Evolutionary conservation across 2,329 filamentous ascomycete genomes (phyloP), one percentile per base, ranked within the genome.

Genomic region (Penicillium polonicum): DNA sequence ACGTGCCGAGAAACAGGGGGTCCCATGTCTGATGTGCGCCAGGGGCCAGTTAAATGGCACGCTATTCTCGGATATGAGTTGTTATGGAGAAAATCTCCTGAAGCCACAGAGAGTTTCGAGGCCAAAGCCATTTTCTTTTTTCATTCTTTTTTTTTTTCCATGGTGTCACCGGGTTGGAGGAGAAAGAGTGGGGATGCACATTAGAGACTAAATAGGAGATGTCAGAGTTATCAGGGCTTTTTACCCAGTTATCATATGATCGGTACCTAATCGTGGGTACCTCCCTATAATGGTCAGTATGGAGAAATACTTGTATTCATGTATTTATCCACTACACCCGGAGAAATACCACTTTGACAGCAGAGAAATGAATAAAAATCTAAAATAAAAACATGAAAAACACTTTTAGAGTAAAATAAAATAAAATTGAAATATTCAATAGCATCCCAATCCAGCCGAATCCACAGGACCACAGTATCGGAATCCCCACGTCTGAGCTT

Each of bases 401-500:
- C 21, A 2, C 13, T 33, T 33, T n/a, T 23, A 17, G 35, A 35
- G 29, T 19, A 6, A 21, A 33, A 27, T 13, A n/a, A 48, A 39
- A 23, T 17, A 17, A 36, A 44, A 25, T 33, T 15, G 10, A 15
- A 54, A 42, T 41, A 55, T 19, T 33, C 19, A 33, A 27, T 21
- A 25, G 6, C 7, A 35, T 35, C 31, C 53, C 38, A 43, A 35
- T 19, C 17, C 35, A 33, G 19, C 23, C 43, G 33, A 55, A 42
- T 29, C 45, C 52, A 55, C 44, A 27, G 35, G 35, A 52, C 54
- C 54, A 46, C 23, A 19, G 41, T 52, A 19, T 23, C 54, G 54
- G 54, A 33, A 53, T 45, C 27, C 41, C 54, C 43, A 49, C 42
- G 49, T 36, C 55, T 53, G 49, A 45, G 41, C 53, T 44, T 51